phyloP scores from a whole-genome alignment of 2,329 filamentous ascomycete species.

The Parafenestella ontariensis region DNA sequence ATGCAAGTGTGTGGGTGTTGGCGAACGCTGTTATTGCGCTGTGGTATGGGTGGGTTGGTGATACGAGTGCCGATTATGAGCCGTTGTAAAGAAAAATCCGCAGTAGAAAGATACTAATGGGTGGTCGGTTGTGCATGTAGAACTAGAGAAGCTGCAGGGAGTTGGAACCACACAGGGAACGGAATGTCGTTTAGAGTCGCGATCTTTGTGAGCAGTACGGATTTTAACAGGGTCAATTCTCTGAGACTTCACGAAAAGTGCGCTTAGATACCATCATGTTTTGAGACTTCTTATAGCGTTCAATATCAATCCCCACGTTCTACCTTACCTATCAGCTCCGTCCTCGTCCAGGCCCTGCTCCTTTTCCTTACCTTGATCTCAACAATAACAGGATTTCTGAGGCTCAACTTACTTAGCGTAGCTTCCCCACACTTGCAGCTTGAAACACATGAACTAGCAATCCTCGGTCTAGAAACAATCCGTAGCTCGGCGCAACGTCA shows the following conservation, averaged over 20 bases:
- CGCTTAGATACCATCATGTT: neutral
- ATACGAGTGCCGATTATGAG: slow-evolving; percentile 39
- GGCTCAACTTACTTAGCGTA: no score
- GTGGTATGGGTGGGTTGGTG: slow-evolving; percentile 61
- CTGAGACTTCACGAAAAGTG: neutral
- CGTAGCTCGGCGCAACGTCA: neutral
- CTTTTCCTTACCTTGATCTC: no score
- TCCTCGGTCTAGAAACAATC: neutral
- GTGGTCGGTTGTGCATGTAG: neutral
- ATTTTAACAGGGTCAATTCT: neutral
- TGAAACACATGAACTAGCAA: no score
- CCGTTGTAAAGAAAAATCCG: slow-evolving; percentile 14
- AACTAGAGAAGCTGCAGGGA: neutral
- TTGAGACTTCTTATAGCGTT: neutral
- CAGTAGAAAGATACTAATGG: neutral
- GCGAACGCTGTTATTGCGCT: slow-evolving; percentile 68
- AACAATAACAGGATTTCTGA: no score
- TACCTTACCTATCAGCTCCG: neutral
- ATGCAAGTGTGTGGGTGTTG: slow-evolving; percentile 76
- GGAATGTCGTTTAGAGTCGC: neutral
- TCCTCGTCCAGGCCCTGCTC: no score
- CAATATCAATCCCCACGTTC: neutral
- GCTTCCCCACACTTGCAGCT: neutral
- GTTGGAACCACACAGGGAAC: neutral
- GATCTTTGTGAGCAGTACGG: neutral